Evolutionary conservation across 345 rosid genomes (phyloP), one percentile per base, ranked within the genome.

Genomic region (Syzygium jambos): DNA sequence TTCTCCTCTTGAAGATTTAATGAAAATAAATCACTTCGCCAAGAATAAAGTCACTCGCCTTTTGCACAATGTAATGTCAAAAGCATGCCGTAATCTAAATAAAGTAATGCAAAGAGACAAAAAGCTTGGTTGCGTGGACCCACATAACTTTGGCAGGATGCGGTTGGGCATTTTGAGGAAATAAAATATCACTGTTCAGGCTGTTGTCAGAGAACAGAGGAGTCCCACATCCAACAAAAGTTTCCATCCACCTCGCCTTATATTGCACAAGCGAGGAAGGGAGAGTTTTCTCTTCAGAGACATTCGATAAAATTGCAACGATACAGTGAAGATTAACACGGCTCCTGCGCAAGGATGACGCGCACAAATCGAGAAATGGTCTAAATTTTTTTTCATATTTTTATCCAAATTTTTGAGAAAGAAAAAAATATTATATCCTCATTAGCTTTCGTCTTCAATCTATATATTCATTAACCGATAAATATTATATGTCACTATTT

Each of bases 281-380:
- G n/a, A n/a, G n/a, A n/a, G 1, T 19, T 21, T 30, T 54, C 30
- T 30, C 51, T 85, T 54, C 2, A 30, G 86, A 30, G 68, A 85
- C 68, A 85, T 85, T 21, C 0, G 68, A 54, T 85, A 85, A 85
- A 84, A 84, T 84, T 52, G 59, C 15, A 84, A 84, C 43, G 85
- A 84, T 84, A 84, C 59, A 52, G 59, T 52, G 85, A 84, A 52
- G 85, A 52, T 84, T 52, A 84, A 55, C 85, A 84, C 52, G 59
- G 86, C 29, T 21, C 86, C 30, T 30, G 65, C 86, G n/a, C 46
- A 53, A 53, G 49, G 68, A 85, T 85, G 68, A 29, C 61, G 54
- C 68, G 27, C 61, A 85, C 17, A 52, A 53, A 85, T 85, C 46
- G 51, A 52, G n/a, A 53, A 85, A 85, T 30, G 68, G 49, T 53